phyloP scores from a whole-genome alignment of 768 basidiomycete genomes.

The Psilocybe sp. region DNA sequence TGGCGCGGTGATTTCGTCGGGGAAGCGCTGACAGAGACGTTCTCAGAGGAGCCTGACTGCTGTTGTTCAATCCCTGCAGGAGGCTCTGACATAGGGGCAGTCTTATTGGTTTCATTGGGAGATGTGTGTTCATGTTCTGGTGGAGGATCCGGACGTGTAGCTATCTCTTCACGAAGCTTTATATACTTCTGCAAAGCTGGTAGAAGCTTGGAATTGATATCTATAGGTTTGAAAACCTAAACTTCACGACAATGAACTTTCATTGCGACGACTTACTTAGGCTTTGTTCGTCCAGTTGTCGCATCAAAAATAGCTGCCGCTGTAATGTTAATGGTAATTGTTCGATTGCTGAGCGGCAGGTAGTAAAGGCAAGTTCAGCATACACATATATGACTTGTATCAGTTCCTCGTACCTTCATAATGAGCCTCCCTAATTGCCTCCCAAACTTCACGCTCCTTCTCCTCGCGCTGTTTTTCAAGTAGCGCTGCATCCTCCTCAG shows the following conservation, averaged over 20 bases:
- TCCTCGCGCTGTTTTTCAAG: constrained; percentile 24
- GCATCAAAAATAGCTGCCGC: constrained; percentile 65
- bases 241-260: background rate
- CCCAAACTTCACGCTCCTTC: constrained; percentile 69
- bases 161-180: constrained; percentile 15
- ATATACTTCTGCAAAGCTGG: constrained; percentile 49
- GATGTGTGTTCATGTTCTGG: background rate
- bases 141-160: constrained; percentile 2
- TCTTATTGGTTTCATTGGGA: background rate
- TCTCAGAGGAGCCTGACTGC: too few relatives aligned
- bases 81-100: background rate
- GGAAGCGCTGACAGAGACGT: too few relatives aligned
- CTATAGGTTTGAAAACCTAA: constrained; percentile 9
- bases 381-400: background rate
- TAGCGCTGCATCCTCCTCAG: constrained; percentile 21
- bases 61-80: too few relatives aligned
- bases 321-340: constrained; percentile 76
- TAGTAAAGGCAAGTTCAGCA: background rate
- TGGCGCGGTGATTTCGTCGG: background rate
- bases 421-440: constrained; percentile 74
- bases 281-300: constrained; percentile 70
- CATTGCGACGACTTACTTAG: constrained; percentile 36
- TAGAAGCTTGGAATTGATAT: constrained; percentile 36
- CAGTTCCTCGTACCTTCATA: constrained; percentile 56
- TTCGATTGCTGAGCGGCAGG: constrained; percentile 54